Percentiles rank a stretch among this genome's conserved stretches.
Evolutionary conservation across 495 filamentous ascomycete genomes (phyloP).

Genomic region (Aspergillus funiculosus): DNA sequence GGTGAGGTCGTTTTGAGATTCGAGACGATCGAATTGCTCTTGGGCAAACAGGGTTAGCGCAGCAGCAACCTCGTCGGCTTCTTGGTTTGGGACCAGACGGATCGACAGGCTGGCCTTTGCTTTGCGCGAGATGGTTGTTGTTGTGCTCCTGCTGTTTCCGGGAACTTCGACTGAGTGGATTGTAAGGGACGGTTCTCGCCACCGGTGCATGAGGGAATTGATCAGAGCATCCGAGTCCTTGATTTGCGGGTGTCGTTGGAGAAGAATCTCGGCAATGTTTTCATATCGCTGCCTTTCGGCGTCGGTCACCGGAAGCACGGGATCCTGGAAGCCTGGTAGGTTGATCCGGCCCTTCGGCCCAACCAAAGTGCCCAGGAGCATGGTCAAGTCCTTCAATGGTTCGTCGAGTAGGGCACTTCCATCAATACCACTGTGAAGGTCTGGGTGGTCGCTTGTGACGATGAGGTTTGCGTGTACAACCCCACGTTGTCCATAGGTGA

Average conservation of each 20-base stretch:
- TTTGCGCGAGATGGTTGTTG: slow-evolving; percentile 79
- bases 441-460: slow-evolving; percentile 76
- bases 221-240: slow-evolving; percentile 63
- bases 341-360: slow-evolving; percentile 52
- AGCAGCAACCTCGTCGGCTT: slow-evolving; percentile 64
- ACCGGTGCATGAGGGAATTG: slow-evolving; percentile 78
- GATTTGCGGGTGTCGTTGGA: slow-evolving; percentile 62
- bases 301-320: slow-evolving; percentile 66
- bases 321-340: slow-evolving; percentile 77
- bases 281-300: slow-evolving; percentile 77
- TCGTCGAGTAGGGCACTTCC: slow-evolving; percentile 84
- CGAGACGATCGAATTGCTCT: slow-evolving; percentile 64
- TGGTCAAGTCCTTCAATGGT: slow-evolving; percentile 81
- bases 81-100: slow-evolving; percentile 88
- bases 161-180: slow-evolving; percentile 85
- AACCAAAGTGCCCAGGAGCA: slow-evolving; percentile 72
- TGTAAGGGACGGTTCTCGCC: slow-evolving; percentile 93
- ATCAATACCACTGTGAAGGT: slow-evolving; percentile 93
- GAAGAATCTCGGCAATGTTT: slow-evolving; percentile 70
- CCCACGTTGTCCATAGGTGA: slow-evolving; percentile 92
- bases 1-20: slow-evolving; percentile 72
- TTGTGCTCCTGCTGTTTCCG: slow-evolving; percentile 50
- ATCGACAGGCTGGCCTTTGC: slow-evolving; percentile 84
- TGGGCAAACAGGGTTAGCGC: slow-evolving; percentile 60
- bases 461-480: slow-evolving; percentile 89